These are phyloP conservation scores for Lycium ferocissimum DNA, from an alignment of 257 asterid genomes.

Conservation along the genomic window DNA sequence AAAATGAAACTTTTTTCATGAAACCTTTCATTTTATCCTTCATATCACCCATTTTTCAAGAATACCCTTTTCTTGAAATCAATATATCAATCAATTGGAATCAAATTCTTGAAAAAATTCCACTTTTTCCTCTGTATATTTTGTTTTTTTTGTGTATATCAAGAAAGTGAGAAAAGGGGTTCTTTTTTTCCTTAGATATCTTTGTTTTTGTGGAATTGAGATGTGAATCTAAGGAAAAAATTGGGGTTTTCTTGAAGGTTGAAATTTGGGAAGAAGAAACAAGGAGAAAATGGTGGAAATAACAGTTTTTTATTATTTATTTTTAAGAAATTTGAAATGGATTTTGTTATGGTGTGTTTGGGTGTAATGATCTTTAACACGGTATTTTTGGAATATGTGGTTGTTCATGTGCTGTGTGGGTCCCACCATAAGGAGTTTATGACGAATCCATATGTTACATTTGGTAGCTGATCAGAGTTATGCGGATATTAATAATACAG, in stretches of 20 bases:
- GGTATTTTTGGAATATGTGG: not conserved
- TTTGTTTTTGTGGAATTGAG: not conserved
- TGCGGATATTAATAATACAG: too few species aligned
- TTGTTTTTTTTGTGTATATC: not conserved
- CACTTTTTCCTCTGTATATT: not conserved
- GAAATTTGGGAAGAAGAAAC: not conserved
- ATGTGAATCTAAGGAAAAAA: conserved; percentile 3
- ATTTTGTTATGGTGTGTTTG: not conserved
- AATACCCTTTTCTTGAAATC: not conserved
- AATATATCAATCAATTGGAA: not conserved
- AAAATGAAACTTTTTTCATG: conserved; percentile 83
- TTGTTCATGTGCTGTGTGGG: not conserved
- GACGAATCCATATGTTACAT: too few species aligned
- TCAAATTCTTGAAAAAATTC: not conserved
- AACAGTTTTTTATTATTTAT: not conserved
- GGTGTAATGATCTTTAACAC: not conserved
- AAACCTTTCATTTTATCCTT: conserved; percentile 87
- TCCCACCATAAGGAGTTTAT: not conserved
- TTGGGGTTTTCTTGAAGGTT: not conserved
- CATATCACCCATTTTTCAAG: conserved; percentile 74
- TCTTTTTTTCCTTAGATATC: not conserved
- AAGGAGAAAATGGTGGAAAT: not conserved
- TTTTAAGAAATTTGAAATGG: not conserved
- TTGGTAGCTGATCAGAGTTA: too few species aligned
- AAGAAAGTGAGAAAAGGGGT: not conserved